Percentiles rank a stretch among this genome's conserved stretches.
Evolutionary conservation across 768 basidiomycete species (phyloP).

Genomic region (Tylopilus sp.): DNA sequence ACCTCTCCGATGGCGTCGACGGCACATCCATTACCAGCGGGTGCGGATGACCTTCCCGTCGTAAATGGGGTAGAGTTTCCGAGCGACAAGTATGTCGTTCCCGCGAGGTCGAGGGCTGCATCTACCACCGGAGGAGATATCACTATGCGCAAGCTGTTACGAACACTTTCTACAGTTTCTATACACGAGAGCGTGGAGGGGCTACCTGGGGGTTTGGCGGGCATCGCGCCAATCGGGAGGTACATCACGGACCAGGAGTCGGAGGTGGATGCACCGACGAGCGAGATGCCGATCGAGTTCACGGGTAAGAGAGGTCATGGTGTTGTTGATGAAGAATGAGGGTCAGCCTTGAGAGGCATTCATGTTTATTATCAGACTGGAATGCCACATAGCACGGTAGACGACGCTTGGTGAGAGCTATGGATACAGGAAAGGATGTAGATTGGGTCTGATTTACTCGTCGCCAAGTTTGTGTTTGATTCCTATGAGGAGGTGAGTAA

Average conservation of each 20-base stretch:
- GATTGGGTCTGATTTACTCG: conserved; percentile 2
- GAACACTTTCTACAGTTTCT: conserved; percentile 82
- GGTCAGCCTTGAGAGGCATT: conserved; percentile 8
- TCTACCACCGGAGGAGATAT: conserved; percentile 65
- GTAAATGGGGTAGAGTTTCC: conserved; percentile 32
- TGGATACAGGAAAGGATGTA: neutral
- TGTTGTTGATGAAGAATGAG: conserved; percentile 20
- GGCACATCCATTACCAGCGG: conserved; percentile 25
- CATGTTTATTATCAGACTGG: conserved; percentile 5
- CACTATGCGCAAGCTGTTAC: conserved; percentile 54
- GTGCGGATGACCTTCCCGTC: conserved; percentile 23
- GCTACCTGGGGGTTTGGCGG: conserved; percentile 52
- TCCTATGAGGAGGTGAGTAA: conserved; percentile 18
- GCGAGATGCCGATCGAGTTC: conserved; percentile 73
- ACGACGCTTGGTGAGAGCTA: conserved; percentile 2
- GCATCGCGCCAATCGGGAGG: conserved; percentile 57
- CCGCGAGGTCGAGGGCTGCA: conserved; percentile 75
- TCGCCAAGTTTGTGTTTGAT: conserved; percentile 28
- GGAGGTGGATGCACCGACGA: conserved; percentile 69
- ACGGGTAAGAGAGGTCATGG: conserved; percentile 44
- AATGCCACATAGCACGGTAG: conserved; percentile 11
- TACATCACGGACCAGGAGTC: conserved; percentile 53
- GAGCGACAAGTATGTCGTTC: conserved; percentile 65
- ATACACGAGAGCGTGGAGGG: conserved; percentile 78
- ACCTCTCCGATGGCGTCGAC: conserved; percentile 50